Percentiles rank a stretch among this genome's conserved stretches.
Conservation (phyloP, 805 yeast genomes). For the Kluyveromyces nonfermentans region DNA sequence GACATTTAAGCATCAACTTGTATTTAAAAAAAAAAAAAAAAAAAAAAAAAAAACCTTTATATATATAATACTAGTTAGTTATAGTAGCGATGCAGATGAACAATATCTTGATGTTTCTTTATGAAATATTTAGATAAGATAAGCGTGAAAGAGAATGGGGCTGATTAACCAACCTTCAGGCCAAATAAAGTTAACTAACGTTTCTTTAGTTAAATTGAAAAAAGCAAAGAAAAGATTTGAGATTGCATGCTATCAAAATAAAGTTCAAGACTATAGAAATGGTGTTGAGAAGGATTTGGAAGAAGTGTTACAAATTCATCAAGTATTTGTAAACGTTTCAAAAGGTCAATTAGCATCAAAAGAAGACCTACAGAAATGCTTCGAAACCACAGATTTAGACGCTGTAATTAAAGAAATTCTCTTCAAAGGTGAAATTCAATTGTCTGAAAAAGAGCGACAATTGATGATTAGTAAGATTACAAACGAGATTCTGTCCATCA, state of each 20-base stretch:
- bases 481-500: conserved; percentile 72
- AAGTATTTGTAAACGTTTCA: conserved; percentile 83
- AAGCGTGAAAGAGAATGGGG: not conserved
- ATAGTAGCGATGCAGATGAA: not conserved
- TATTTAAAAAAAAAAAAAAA: too few species aligned
- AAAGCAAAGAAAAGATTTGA: conserved; percentile 90
- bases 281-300: conserved; percentile 76
- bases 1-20: too few species aligned
- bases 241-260: conserved; percentile 92
- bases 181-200: conserved; percentile 87
- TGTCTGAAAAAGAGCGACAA: conserved; percentile 86
- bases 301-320: conserved; percentile 94
- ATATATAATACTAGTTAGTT: too few species aligned
- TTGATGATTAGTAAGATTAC: conserved; percentile 63
- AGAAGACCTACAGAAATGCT: conserved; percentile 66
- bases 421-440: conserved; percentile 86
- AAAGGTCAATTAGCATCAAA: conserved; percentile 89
- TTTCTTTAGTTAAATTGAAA: conserved; percentile 82
- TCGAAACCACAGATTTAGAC: conserved; percentile 69
- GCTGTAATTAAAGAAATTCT: conserved; percentile 72
- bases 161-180: conserved; percentile 78
- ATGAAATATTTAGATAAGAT: too few species aligned
- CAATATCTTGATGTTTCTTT: not conserved
- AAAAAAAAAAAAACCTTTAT: too few species aligned
- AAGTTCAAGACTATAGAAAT: conserved; percentile 86